Conservation (phyloP, 306 rosid species). For the Trifolium dubium region DNA sequence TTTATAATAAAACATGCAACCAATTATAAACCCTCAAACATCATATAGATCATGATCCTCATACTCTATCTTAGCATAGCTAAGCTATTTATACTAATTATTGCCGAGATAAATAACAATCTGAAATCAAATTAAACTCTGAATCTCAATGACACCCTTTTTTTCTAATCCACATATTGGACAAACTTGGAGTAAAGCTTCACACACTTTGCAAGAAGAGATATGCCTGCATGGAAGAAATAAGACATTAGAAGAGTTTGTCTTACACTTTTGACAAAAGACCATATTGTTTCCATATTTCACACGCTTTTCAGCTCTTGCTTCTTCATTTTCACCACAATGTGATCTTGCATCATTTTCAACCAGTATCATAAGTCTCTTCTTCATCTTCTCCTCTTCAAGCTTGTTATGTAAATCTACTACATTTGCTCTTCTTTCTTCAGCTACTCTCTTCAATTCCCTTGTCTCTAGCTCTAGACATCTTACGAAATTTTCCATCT, state of each 20-base stretch:
- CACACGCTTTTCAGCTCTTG: background rate
- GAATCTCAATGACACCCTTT: conserved; percentile 65
- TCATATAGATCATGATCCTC: too few relatives aligned
- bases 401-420: conserved; percentile 49
- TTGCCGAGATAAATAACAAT: background rate
- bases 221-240: conserved; percentile 58
- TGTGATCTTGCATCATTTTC: conserved; percentile 74
- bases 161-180: conserved; percentile 70
- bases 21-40: too few relatives aligned
- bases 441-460: conserved; percentile 59
- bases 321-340: conserved; percentile 39
- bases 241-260: conserved; percentile 11
- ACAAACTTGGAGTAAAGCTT: conserved; percentile 63
- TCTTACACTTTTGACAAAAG: background rate
- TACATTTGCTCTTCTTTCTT: conserved; percentile 64
- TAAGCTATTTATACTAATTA: too few relatives aligned
- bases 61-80: too few relatives aligned
- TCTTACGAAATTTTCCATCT: conserved; percentile 57
- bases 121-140: background rate
- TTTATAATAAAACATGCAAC: too few relatives aligned
- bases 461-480: conserved; percentile 66
- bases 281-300: background rate
- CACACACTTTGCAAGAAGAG: conserved; percentile 64
- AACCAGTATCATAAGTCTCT: background rate
- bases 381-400: conserved; percentile 51